Evolutionary conservation across 495 filamentous ascomycete species (phyloP).

Genomic region (Thermothielavioides terrestris): DNA sequence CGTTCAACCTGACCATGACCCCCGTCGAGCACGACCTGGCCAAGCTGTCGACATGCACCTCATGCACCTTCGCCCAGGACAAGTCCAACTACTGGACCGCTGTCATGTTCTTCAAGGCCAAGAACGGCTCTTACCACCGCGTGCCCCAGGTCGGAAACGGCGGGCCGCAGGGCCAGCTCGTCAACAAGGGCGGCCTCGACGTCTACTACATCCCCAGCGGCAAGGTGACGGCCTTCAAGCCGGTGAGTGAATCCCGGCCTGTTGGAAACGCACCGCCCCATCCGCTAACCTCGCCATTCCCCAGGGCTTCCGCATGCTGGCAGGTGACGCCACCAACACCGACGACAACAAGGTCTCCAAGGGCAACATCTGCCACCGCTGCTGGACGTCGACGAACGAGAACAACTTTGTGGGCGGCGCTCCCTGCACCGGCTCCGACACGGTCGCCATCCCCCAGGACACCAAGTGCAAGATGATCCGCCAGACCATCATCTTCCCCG

Average conservation of each 20-base stretch:
- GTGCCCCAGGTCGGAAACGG: constrained; percentile 57
- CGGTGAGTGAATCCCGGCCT: constrained; percentile 43
- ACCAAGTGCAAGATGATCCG: constrained; percentile 48
- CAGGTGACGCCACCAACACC: constrained; percentile 42
- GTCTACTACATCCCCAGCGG: constrained; percentile 39
- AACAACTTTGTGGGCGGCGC: constrained; percentile 39
- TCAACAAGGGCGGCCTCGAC: constrained; percentile 57
- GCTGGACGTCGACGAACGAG: constrained; percentile 44
- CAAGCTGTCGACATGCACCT: constrained; percentile 55
- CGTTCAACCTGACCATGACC: constrained; percentile 62
- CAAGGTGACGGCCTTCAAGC: constrained; percentile 45
- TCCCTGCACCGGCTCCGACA: constrained; percentile 43
- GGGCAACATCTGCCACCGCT: constrained; percentile 49
- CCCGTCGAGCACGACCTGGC: constrained; percentile 43
- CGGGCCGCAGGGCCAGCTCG: constrained; percentile 48
- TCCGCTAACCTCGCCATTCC: constrained; percentile 25
- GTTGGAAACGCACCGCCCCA: constrained; percentile 9
- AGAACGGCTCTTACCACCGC: constrained; percentile 63
- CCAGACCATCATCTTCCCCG: constrained; percentile 53
- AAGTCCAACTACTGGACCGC: constrained; percentile 72
- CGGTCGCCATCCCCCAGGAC: constrained; percentile 45
- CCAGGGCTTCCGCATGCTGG: constrained; percentile 51
- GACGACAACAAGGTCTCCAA: constrained; percentile 38
- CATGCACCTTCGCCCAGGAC: constrained; percentile 60
- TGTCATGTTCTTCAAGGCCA: constrained; percentile 53